These are phyloP conservation scores for Wickerhamomyces sp. DNA, from an alignment of 1,139 yeast species.

Conservation along the genomic window DNA sequence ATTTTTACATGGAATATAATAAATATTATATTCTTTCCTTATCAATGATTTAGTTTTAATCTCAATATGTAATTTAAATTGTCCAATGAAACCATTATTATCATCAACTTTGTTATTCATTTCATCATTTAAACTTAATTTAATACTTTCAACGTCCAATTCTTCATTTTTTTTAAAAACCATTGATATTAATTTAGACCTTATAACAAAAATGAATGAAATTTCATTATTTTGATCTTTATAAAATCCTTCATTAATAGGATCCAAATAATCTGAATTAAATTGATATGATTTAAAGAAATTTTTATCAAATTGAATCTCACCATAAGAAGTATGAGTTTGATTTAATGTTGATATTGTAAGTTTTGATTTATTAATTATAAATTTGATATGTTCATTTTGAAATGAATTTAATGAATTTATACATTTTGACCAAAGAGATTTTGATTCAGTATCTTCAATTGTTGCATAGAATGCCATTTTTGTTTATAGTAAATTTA, in stretches of 20 bases:
- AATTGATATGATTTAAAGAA: conserved; percentile 36
- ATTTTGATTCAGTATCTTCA: conserved; percentile 32
- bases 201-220: conserved; percentile 40
- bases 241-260: conserved; percentile 28
- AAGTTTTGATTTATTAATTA: conserved; percentile 25
- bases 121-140: conserved; percentile 24
- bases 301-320: conserved; percentile 30
- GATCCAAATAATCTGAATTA: conserved; percentile 21
- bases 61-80: conserved; percentile 41
- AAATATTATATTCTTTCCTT: conserved; percentile 49
- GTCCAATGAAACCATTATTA: conserved; percentile 11
- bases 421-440: conserved; percentile 39
- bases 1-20: conserved; percentile 41
- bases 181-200: conserved; percentile 44
- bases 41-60: conserved; percentile 46
- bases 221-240: conserved; percentile 1
- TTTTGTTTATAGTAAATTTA: too few species aligned
- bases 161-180: conserved; percentile 47
- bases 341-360: conserved; percentile 37
- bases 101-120: conserved; percentile 24
- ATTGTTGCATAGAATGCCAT: conserved; percentile 40
- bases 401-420: conserved; percentile 33
- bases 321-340: conserved; percentile 40
- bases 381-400: conserved; percentile 36
- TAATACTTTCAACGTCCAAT: conserved; percentile 31